phyloP scores from a whole-genome alignment of 148 eudicot species.

The Vaccinium corymbosum region DNA sequence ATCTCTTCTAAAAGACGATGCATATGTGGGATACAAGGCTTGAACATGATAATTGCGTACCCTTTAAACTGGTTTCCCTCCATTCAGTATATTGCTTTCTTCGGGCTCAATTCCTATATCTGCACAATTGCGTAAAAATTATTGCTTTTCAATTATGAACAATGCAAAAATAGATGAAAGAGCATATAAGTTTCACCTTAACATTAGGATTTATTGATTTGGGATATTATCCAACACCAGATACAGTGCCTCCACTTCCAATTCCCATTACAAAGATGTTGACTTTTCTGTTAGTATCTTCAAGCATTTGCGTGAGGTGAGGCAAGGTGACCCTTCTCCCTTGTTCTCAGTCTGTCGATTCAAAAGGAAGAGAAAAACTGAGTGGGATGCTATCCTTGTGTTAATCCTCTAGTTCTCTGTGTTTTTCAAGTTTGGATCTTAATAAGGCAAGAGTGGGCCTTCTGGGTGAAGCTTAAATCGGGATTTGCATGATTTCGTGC shows the following conservation, averaged over 20 bases:
- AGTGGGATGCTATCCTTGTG: too few species aligned
- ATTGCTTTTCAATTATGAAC: background rate
- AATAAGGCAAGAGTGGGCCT: too few species aligned
- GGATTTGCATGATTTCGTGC: too few species aligned
- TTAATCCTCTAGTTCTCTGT: too few species aligned
- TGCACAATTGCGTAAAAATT: constrained; percentile 16
- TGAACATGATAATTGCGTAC: background rate
- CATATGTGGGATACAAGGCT: background rate
- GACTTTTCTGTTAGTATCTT: constrained; percentile 63
- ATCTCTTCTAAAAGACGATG: background rate
- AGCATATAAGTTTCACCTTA: constrained; percentile 41
- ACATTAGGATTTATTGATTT: constrained; percentile 87
- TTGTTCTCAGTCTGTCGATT: too few species aligned
- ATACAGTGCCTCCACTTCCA: constrained; percentile 93
- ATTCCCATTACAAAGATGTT: constrained; percentile 98
- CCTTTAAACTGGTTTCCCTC: constrained; percentile 88
- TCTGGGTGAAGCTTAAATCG: too few species aligned
- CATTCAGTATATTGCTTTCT: constrained; percentile 88
- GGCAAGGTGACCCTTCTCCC: too few species aligned
- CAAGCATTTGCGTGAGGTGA: too few species aligned
- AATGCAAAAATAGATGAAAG: background rate
- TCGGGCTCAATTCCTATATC: constrained; percentile 96
- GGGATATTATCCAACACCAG: constrained; percentile 91
- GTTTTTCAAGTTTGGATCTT: too few species aligned
- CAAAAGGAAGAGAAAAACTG: too few species aligned